Evolutionary conservation across 2,329 filamentous ascomycete genomes (phyloP).

Genomic region (Phialemoniopsis sp.): DNA sequence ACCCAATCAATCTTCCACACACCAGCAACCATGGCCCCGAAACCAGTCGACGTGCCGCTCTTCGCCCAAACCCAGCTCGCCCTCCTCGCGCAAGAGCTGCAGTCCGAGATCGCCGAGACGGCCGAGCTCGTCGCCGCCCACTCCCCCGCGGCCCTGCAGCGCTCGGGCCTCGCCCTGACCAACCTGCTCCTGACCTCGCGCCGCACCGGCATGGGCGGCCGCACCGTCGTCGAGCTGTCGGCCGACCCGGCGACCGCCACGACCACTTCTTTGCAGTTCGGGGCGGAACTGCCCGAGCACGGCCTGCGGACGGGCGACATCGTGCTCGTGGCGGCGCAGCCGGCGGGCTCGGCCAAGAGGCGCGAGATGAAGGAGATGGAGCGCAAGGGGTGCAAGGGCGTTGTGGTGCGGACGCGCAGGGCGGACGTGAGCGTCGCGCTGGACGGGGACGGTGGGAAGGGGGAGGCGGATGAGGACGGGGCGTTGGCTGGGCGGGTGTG

Average conservation of each 20-base stretch:
- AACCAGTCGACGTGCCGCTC: constrained; percentile 54
- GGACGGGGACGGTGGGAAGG: constrained; percentile 54
- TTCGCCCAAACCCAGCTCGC: constrained; percentile 70
- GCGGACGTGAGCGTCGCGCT: constrained; percentile 62
- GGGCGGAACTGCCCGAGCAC: constrained; percentile 64
- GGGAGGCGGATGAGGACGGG: constrained; percentile 15
- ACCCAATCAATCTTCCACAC: not conserved
- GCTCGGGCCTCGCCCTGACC: constrained; percentile 73
- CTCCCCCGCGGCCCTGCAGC: constrained; percentile 65
- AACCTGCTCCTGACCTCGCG: constrained; percentile 72
- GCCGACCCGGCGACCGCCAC: constrained; percentile 64
- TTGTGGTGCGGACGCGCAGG: constrained; percentile 61
- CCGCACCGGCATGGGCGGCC: constrained; percentile 88
- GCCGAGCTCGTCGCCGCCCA: constrained; percentile 62
- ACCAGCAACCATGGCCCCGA: constrained; percentile 24
- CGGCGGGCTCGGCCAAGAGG: constrained; percentile 67
- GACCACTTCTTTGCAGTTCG: constrained; percentile 24
- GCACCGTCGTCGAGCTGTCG: constrained; percentile 77
- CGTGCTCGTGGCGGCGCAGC: constrained; percentile 71
- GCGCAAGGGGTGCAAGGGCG: constrained; percentile 63
- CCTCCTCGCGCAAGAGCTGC: constrained; percentile 67
- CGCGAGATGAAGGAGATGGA: constrained; percentile 68
- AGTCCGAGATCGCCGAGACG: constrained; percentile 68
- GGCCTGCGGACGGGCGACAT: constrained; percentile 75
- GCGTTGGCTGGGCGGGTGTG: constrained; percentile 47